Evolutionary conservation across 805 yeast genomes (phyloP), one percentile per base, ranked within the genome.

Genomic region (Monosporozyma aerobia): DNA sequence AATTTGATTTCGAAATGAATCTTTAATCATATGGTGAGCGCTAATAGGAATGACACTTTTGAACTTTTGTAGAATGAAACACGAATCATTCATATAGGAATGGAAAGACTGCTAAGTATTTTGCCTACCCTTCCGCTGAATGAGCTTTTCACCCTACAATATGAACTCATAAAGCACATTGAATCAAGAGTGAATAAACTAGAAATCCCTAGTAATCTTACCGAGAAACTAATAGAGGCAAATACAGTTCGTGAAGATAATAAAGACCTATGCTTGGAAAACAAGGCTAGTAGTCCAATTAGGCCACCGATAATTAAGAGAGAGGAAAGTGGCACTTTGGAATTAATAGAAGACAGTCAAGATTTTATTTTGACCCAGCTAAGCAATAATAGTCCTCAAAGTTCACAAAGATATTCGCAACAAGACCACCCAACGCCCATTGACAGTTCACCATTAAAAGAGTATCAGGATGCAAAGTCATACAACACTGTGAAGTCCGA

Each of bases 331-430:
- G 45, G 35, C 8, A 29, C 46, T 13, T 14, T 33, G 19, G 30
- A 27, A 53, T 48, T 9, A 51, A 43, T 10, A 3, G 55, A 56
- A 23, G 64, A 60, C 47, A 51, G 55, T 8, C 61, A 63, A 39
- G 65, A 60, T 3, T 58, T 56, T 27, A 56, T 62, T 11, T 33
- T 61, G 29, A 63, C 67, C 3, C 67, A 63, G 41, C 56, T 56
- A 37, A 62, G 59, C 32, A 27, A 41, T 19, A 19, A 35, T 19
- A 27, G 40, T 46, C 40, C 13, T 22, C n/a, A 19, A 16, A 30
- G 13, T 5, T 19, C 22, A 11, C 37, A 47, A 44, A 2, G 25
- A 25, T 33, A n/a, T 10, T 14, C 32, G 9, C 48, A 47, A 19
- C 22, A 16, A 13, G 8, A 29, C 25, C 33, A n/a, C 13, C 19